Conservation (phyloP, 164 flowering plant genomes). For the Magnolia officinalis region DNA sequence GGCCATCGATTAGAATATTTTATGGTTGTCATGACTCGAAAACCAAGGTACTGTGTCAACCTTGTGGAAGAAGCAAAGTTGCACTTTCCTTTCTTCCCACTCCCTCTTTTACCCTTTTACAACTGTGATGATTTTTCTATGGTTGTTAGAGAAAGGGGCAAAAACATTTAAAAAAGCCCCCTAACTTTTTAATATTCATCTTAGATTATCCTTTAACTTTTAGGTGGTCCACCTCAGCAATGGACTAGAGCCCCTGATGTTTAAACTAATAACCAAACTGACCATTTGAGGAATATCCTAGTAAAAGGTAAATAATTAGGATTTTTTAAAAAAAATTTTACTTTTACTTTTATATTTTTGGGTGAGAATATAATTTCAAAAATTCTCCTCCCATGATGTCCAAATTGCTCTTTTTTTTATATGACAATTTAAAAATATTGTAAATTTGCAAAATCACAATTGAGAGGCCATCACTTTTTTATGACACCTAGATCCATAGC, state of each 20-base stretch:
- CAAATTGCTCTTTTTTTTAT: no score
- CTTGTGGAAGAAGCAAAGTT: constrained; percentile 1
- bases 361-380: no score
- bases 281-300: not conserved
- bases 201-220: not conserved
- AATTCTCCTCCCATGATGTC: no score
- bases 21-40: no score
- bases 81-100: not conserved
- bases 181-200: not conserved
- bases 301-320: no score
- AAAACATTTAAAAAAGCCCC: not conserved
- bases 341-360: no score
- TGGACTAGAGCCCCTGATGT: not conserved
- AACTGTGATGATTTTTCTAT: not conserved
- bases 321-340: no score
- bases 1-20: no score
- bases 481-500: no score
- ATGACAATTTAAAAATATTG: no score
- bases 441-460: no score
- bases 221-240: not conserved
- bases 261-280: not conserved
- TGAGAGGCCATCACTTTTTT: no score
- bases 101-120: not conserved
- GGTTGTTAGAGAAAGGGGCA: not conserved
- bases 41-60: not conserved